Conservation (phyloP, 495 filamentous ascomycete species). For the Venustampulla echinocandica region DNA sequence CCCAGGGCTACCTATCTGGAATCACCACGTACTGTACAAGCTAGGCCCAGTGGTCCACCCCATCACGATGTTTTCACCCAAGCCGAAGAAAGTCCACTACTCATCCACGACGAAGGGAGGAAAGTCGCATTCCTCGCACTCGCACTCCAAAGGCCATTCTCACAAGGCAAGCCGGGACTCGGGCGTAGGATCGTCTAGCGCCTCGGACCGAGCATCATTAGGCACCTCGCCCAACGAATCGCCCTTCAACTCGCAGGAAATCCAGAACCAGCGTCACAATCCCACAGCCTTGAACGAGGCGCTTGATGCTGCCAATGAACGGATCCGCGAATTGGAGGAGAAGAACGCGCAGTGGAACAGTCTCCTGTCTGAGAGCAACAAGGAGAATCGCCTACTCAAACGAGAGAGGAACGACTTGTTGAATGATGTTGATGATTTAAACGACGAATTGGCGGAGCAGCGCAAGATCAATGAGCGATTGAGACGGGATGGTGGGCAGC, state of each 20-base stretch:
- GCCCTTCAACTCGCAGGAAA: slow-evolving; percentile 5
- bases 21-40: no score
- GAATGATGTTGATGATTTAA: slow-evolving; percentile 20
- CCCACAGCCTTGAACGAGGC: slow-evolving; percentile 13
- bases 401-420: slow-evolving; percentile 24
- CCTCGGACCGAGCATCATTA: slow-evolving; percentile 17
- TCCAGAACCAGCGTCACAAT: slow-evolving; percentile 11
- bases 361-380: slow-evolving; percentile 31
- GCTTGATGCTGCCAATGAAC: slow-evolving; percentile 44
- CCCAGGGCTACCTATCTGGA: no score
- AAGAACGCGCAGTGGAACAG: slow-evolving; percentile 13
- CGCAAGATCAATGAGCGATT: background rate
- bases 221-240: slow-evolving; percentile 9
- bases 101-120: slow-evolving; percentile 36
- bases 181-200: slow-evolving; percentile 13
- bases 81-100: slow-evolving; percentile 17
- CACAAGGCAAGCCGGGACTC: slow-evolving; percentile 15
- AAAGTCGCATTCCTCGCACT: slow-evolving; percentile 37
- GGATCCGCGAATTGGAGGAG: slow-evolving; percentile 10
- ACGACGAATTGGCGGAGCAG: slow-evolving; percentile 16
- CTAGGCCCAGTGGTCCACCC: no score
- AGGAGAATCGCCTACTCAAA: slow-evolving; percentile 30
- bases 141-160: slow-evolving; percentile 17
- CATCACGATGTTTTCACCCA: slow-evolving; percentile 15
- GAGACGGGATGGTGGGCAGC: background rate